A percentile compares a stretch with the other conserved stretches of the same genome.
phyloP scores from a whole-genome alignment of 2,329 filamentous ascomycete genomes.

The Pestalotiopsis sp. region DNA sequence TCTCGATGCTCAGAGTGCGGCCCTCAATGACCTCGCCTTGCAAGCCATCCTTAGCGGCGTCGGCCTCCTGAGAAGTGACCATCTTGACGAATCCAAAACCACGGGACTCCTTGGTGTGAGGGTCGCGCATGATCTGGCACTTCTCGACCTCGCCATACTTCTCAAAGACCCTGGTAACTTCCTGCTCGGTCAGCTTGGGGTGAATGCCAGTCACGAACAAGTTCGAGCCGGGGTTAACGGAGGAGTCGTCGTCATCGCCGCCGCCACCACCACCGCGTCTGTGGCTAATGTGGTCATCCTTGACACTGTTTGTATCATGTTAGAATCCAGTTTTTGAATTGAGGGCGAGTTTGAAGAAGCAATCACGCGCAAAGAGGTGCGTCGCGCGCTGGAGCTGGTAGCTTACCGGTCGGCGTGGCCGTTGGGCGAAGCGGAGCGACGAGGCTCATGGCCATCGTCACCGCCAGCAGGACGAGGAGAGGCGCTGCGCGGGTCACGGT shows the following conservation, averaged over 20 bases:
- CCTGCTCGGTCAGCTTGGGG: constrained; percentile 84
- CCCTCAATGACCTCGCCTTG: constrained; percentile 96
- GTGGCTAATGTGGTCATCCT: constrained; percentile 50
- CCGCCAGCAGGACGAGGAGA: constrained; percentile 60
- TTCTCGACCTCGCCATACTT: constrained; percentile 99
- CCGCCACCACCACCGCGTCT: constrained; percentile 23
- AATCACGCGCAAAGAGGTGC: background rate
- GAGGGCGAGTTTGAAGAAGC: background rate
- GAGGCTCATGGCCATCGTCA: constrained; percentile 62
- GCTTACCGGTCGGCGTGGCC: constrained; percentile 56
- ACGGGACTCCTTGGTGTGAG: constrained; percentile 97
- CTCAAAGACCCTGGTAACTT: constrained; percentile 94
- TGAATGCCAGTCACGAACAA: constrained; percentile 99
- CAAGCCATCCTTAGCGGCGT: constrained; percentile 93
- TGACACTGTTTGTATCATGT: constrained; percentile 42
- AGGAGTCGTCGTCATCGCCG: constrained; percentile 72
- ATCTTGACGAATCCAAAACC: constrained; percentile 99
- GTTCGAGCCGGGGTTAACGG: constrained; percentile 93
- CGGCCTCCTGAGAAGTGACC: constrained; percentile 91
- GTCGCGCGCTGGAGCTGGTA: constrained; percentile 14
- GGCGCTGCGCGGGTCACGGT: constrained; percentile 68
- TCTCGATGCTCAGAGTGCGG: constrained; percentile 96
- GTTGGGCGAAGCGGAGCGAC: constrained; percentile 65
- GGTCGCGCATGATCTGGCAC: constrained; percentile 99
- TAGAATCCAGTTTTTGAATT: background rate